A percentile compares a stretch with the other conserved stretches of the same genome.
These are phyloP conservation scores for Pholiota conissans DNA, from an alignment of 768 basidiomycete species.

Conservation along the genomic window DNA sequence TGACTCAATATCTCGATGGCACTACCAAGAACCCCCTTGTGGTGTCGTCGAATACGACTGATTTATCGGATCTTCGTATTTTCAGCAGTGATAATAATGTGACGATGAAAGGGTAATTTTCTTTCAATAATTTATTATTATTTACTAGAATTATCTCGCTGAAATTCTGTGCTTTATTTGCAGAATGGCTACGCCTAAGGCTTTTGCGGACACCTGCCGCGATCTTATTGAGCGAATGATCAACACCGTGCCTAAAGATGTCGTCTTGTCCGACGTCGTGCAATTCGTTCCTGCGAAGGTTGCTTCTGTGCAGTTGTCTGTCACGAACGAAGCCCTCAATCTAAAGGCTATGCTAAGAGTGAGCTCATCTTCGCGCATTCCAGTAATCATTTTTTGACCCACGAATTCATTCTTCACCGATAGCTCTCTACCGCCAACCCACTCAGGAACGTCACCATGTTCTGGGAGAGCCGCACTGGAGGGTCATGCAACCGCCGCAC, in stretches of 20 bases:
- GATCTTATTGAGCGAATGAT: constrained; percentile 41
- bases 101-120: constrained; percentile 35
- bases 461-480: constrained; percentile 7
- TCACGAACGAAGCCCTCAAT: not conserved
- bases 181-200: constrained; percentile 26
- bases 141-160: too few species aligned
- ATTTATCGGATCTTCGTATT: constrained; percentile 39
- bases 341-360: constrained; percentile 6
- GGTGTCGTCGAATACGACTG: constrained; percentile 29
- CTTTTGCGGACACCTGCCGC: constrained; percentile 32
- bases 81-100: constrained; percentile 39
- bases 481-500: not conserved
- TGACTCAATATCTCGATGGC: constrained; percentile 38
- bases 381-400: too few species aligned
- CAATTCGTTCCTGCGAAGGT: constrained; percentile 30
- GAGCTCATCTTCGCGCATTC: too few species aligned
- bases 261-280: constrained; percentile 38
- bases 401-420: not conserved
- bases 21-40: constrained; percentile 42
- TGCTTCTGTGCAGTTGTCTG: constrained; percentile 2
- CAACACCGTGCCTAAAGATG: constrained; percentile 40
- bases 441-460: constrained; percentile 2
- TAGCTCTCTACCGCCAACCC: constrained; percentile 7
- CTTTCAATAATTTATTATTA: too few species aligned
- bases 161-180: not conserved